Evolutionary conservation across 106 monocot genomes (phyloP), one percentile per base, ranked within the genome.

Genomic region (Hemerocallis citrina): DNA sequence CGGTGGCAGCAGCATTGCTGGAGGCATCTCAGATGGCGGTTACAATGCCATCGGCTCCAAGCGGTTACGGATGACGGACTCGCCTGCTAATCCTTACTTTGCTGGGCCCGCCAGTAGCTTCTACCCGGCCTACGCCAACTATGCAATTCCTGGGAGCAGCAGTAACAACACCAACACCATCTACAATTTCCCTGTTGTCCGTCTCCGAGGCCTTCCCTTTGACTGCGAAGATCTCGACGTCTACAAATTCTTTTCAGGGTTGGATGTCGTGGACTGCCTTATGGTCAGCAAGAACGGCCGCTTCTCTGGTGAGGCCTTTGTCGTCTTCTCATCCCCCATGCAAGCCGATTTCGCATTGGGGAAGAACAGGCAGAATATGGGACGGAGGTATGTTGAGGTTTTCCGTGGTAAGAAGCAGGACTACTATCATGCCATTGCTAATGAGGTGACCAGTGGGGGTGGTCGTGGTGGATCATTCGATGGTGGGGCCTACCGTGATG

Each of bases 351-450:
- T 84, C 36, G 92, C 92, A 7, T 75, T 92, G 15, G 81, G 78
- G 69, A 67, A 81, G 19, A 77, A 88, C 58, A 59, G 81, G 41
- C 92, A 84, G 25, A 78, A 88, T 73, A 88, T 92, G 68, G 92
- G 92, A 0, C 80, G 80, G 40, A 66, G 95, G 51, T 95, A 95
- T 49, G 71, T 95, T 28, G 95, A 95, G 73, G 95, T 95, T 8
- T 95, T 95, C 41, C 59, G 61, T 21, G 84, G 84, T 70, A 91
- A 84, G 57, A 96, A 91, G 63, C 76, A 76, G 22, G 96, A 96
- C 15, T 96, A 96, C 49, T 96, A 96, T 66, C 68, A 62, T 49
- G 96, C 96, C 37, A 59, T 96, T 45, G 83, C 96, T 17, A 66
- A 74, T 4, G 96, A 91, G 69, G 84, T 96, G 37, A 81, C 68